Base-by-base conservation (phyloP, 805 yeast species). In the Wickerhamiella qilinensis region DNA sequence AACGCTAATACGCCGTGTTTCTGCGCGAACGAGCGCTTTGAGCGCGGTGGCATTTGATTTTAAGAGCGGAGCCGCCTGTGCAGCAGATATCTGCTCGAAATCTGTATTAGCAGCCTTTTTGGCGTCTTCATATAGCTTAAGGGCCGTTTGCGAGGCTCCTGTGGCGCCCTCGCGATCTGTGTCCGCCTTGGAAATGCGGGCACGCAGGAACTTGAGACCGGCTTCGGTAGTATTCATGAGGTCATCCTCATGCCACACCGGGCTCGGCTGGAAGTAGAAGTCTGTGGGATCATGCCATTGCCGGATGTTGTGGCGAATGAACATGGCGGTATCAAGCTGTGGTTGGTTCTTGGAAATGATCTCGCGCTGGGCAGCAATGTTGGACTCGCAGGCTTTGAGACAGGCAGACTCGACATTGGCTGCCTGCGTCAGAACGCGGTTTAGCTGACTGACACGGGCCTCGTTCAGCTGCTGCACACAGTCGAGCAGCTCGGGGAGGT, bases 181-280 rank as follows among this genome's bases (percentile, higher is more conserved):
- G n/a, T 67, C 60, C 18, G 64, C 52, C 19, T 58, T 56, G 20
- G 50, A 47, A 12, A 62, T 52, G 38, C 54, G 48, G 22, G 60
- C 62, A 16, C 63, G 53, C 36, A 63, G 47, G 38, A 45, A 53
- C 35, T 49, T 45, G 39, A 56, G 48, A 5, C 59, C 55, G 17
- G 48, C 44, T 31, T 70, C 75, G 33, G 69, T 68, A 4, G 68
- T 63, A 1, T 74, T 68, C 45, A 77, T 66, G 27, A 70, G 62
- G 46, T 84, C 94, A 57, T 91, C 96, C 52, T 91, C 98, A 58
- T 88, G 97, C 98, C 98, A 91, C 31, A 91, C 77, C 22, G 85
- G 76, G 20, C 93, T 77, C 1, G 97, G 95, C 45, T 81, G 70
- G 51, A 80, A 91, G 46, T 73, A 67, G 53, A 80, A 83, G 59